A percentile compares a stretch with the other conserved stretches of the same genome.
Evolutionary conservation across 2,329 filamentous ascomycete species (phyloP).

Genomic region (Aureobasidium musti): DNA sequence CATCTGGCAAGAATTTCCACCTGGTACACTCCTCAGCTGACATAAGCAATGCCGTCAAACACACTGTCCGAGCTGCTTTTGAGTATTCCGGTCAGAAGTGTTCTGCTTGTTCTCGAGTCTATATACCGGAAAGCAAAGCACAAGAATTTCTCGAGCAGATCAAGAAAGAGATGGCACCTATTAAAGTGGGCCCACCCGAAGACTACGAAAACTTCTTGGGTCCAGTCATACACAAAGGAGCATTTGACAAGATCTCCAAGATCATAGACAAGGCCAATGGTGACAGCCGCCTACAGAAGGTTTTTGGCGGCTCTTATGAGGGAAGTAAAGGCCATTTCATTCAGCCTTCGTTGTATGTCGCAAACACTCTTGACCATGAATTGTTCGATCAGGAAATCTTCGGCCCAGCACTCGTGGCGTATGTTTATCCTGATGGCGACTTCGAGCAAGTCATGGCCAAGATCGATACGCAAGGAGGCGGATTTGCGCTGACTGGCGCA

Average conservation of each 20-base stretch:
- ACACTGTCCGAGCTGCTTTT: slow-evolving; percentile 54
- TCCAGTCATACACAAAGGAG: slow-evolving; percentile 53
- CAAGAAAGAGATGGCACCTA: slow-evolving; percentile 35
- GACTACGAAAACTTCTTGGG: slow-evolving; percentile 49
- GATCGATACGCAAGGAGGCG: slow-evolving; percentile 41
- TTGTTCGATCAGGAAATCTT: slow-evolving; percentile 54
- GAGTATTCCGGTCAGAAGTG: slow-evolving; percentile 58
- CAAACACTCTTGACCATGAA: slow-evolving; percentile 47
- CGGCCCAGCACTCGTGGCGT: slow-evolving; percentile 50
- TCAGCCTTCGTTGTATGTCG: slow-evolving; percentile 52
- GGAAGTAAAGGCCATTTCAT: slow-evolving; percentile 40
- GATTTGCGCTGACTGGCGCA: slow-evolving; percentile 53
- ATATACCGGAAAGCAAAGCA: slow-evolving; percentile 40
- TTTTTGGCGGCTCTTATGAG: slow-evolving; percentile 52
- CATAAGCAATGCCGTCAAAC: slow-evolving; percentile 49
- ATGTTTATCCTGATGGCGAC: slow-evolving; percentile 43
- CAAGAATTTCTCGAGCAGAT: slow-evolving; percentile 40
- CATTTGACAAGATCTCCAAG: slow-evolving; percentile 51
- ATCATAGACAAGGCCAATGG: slow-evolving; percentile 51
- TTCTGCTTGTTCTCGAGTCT: slow-evolving; percentile 52
- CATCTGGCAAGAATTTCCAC: slow-evolving; percentile 58
- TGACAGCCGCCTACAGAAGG: slow-evolving; percentile 48
- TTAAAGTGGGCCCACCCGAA: slow-evolving; percentile 41
- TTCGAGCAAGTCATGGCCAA: slow-evolving; percentile 6
- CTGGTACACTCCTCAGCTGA: slow-evolving; percentile 53